Conservation (phyloP, 208 protist genomes). For the Trypanosoma avium region DNA sequence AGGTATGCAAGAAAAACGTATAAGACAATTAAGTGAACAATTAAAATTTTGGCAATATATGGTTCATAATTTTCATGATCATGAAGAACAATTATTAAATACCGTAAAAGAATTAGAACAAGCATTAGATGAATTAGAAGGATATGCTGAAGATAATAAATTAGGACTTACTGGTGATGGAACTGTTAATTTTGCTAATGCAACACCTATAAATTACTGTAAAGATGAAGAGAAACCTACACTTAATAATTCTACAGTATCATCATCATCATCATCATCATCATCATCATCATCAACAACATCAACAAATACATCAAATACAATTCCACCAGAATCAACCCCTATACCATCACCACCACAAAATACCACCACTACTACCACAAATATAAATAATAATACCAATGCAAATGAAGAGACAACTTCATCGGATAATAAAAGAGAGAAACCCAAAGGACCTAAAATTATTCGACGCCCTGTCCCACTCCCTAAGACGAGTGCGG, state of each 20-base stretch:
- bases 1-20: conserved; percentile 88
- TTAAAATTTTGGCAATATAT: conserved; percentile 94
- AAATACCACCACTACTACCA: not conserved
- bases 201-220: conserved; percentile 24
- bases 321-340: conserved; percentile 1
- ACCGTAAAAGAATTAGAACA: conserved; percentile 69
- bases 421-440: not conserved
- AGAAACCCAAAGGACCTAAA: conserved; percentile 40
- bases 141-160: conserved; percentile 54
- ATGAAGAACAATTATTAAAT: conserved; percentile 83
- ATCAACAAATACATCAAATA: not conserved
- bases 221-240: conserved; percentile 1
- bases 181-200: conserved; percentile 81
- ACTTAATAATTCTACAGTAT: not conserved
- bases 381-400: not conserved
- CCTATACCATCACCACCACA: not conserved
- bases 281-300: not conserved
- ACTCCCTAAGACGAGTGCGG: conserved; percentile 48
- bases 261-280: not conserved
- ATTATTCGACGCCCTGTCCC: conserved; percentile 73
- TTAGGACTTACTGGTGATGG: conserved; percentile 50
- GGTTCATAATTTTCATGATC: conserved; percentile 92
- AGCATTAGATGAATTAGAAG: conserved; percentile 81
- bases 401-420: not conserved
- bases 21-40: conserved; percentile 84